Evolutionary conservation across 768 basidiomycete species (phyloP).

Genomic region (Psilocybe tampanensis): DNA sequence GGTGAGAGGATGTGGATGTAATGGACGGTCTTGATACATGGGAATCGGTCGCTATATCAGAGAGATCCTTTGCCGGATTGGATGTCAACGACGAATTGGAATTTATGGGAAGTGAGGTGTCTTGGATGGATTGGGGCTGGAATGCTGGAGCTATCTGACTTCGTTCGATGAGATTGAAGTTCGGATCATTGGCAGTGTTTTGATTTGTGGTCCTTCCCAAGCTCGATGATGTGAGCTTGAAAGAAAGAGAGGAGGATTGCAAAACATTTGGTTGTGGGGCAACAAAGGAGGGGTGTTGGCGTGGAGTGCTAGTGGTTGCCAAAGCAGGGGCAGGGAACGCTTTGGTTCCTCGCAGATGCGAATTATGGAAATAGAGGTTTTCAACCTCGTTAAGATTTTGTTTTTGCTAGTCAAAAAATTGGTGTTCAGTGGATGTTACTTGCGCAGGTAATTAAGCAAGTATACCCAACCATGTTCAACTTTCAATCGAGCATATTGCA

Average conservation of each 20-base stretch:
- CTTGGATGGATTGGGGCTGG: neutral
- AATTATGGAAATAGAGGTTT: slow-evolving; percentile 79
- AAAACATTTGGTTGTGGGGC: neutral
- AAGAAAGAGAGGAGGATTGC: slow-evolving; percentile 30
- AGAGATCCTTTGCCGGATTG: slow-evolving; percentile 5
- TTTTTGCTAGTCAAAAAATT: slow-evolving; percentile 52
- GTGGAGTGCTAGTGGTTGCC: slow-evolving; percentile 28
- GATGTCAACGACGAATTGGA: slow-evolving; percentile 7
- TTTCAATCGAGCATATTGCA: slow-evolving; percentile 78
- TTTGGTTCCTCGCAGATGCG: slow-evolving; percentile 47
- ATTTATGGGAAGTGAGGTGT: slow-evolving; percentile 3
- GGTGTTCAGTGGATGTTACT: slow-evolving; percentile 1
- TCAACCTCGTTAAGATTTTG: slow-evolving; percentile 83
- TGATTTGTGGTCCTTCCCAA: slow-evolving; percentile 6
- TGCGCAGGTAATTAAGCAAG: slow-evolving; percentile 9
- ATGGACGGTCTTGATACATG: neutral
- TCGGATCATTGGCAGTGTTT: slow-evolving; percentile 5
- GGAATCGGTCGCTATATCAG: slow-evolving; percentile 1
- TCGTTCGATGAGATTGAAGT: slow-evolving; percentile 2
- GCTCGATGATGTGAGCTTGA: slow-evolving; percentile 19
- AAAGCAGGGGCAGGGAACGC: slow-evolving; percentile 28
- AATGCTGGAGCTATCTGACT: slow-evolving; percentile 1
- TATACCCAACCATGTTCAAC: slow-evolving; percentile 83
- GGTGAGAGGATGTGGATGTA: neutral
- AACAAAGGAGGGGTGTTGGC: slow-evolving; percentile 18